Percentiles rank a stretch among this genome's conserved stretches.
Evolutionary conservation across 129 eudicot genomes (phyloP).

Genomic region (Helichrysum umbraculigerum): DNA sequence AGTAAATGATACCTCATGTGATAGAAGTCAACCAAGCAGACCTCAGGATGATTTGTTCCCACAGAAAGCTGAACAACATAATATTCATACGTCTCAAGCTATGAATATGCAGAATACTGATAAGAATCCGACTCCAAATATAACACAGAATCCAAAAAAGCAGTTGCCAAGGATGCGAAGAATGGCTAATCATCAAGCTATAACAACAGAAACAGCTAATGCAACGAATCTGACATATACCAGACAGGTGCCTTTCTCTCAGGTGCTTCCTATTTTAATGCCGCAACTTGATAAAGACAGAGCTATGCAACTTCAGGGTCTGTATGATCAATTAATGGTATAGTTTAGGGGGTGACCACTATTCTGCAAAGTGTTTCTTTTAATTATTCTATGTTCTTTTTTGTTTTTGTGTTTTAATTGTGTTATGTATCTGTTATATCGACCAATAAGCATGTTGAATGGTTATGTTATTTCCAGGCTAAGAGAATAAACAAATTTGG

Average conservation of each 20-base stretch:
- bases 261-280: constrained; percentile 64
- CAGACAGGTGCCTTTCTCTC: constrained; percentile 68
- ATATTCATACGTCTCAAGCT: constrained; percentile 39
- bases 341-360: background rate
- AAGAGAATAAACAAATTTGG: constrained; percentile 66
- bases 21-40: constrained; percentile 31
- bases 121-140: constrained; percentile 34
- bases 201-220: constrained; percentile 40
- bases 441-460: background rate
- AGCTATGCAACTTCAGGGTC: constrained; percentile 69
- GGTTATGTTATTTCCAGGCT: constrained; percentile 44
- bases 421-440: background rate
- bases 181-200: constrained; percentile 45
- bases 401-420: background rate
- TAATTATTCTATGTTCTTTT: background rate
- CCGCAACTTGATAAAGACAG: constrained; percentile 86
- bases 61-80: constrained; percentile 41
- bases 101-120: constrained; percentile 42
- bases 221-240: constrained; percentile 36
- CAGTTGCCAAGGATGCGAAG: constrained; percentile 43
- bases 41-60: background rate
- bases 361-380: background rate
- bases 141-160: constrained; percentile 31
- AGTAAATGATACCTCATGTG: constrained; percentile 41
- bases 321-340: constrained; percentile 61